phyloP scores from a whole-genome alignment of 192 early-diverging fungal species.

The Allomyces arbusculus region DNA sequence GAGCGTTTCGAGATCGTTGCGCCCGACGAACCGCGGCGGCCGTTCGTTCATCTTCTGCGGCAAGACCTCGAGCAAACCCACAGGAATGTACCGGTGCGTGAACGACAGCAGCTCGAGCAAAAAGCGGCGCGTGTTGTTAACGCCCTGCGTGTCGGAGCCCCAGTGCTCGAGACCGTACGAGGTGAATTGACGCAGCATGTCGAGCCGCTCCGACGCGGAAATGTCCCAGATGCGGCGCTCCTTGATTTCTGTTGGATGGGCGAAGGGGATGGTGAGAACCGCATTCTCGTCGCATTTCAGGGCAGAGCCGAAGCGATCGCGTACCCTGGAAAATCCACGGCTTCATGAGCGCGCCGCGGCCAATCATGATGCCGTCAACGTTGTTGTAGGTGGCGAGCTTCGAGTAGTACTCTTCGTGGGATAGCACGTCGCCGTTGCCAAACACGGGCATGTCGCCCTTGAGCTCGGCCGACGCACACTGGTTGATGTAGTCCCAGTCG shows the following conservation, averaged over 20 bases:
- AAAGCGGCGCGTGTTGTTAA: conserved; percentile 63
- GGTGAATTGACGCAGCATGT: conserved; percentile 64
- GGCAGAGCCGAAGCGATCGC: not conserved
- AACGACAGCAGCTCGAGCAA: conserved; percentile 63
- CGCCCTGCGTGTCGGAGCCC: conserved; percentile 74
- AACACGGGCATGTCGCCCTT: conserved; percentile 29
- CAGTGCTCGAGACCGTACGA: conserved; percentile 85
- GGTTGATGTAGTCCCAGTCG: conserved; percentile 77
- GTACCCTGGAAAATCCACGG: conserved; percentile 73
- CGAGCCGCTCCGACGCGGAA: conserved; percentile 66
- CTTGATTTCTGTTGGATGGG: conserved; percentile 44
- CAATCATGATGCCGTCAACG: conserved; percentile 80
- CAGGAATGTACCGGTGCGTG: conserved; percentile 63
- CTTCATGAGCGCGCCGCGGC: conserved; percentile 79
- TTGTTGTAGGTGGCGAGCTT: conserved; percentile 31
- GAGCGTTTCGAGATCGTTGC: conserved; percentile 83
- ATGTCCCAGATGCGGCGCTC: conserved; percentile 78
- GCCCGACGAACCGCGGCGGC: conserved; percentile 60
- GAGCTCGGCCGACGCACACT: conserved; percentile 15
- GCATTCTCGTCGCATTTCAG: too few relatives aligned
- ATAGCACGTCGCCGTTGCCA: conserved; percentile 70
- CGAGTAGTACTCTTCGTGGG: conserved; percentile 61
- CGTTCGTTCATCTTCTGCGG: conserved; percentile 85
- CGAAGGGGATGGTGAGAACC: not conserved
- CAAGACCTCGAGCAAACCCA: conserved; percentile 73